Conservation (phyloP, 495 filamentous ascomycete species). For the Poronia punctata region DNA sequence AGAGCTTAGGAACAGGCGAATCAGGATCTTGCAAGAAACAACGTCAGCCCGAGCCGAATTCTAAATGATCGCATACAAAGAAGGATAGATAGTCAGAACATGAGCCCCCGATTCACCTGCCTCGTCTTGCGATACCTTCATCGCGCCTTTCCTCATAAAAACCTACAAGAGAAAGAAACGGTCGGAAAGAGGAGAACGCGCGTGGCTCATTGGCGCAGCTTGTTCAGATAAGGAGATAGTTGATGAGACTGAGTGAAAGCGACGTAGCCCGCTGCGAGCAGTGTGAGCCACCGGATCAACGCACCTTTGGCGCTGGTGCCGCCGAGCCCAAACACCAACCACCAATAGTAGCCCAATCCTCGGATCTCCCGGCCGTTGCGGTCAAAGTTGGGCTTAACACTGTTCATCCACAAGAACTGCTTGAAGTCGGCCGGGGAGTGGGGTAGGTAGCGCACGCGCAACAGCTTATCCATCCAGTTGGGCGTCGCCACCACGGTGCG, state of each 20-base stretch:
- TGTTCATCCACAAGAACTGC: conserved; percentile 50
- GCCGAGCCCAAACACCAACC: conserved; percentile 40
- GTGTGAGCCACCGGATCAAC: conserved; percentile 40
- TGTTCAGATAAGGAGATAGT: neutral
- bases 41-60: conserved; percentile 1
- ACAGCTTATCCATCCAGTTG: conserved; percentile 68
- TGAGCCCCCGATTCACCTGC: too few species aligned
- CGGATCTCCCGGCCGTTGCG: conserved; percentile 57
- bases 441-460: conserved; percentile 77
- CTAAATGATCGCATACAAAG: neutral
- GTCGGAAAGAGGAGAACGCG: too few species aligned
- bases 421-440: conserved; percentile 48
- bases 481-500: conserved; percentile 71
- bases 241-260: conserved; percentile 12
- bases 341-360: conserved; percentile 40
- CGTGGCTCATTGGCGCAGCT: neutral
- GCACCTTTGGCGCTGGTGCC: conserved; percentile 39
- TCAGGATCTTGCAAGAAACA: neutral
- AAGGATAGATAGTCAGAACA: too few species aligned
- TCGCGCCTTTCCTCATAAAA: too few species aligned
- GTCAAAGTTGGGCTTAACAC: conserved; percentile 71
- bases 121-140: too few species aligned
- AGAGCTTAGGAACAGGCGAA: neutral
- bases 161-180: too few species aligned
- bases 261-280: conserved; percentile 25